phyloP scores from a whole-genome alignment of 495 filamentous ascomycete genomes.

The Acidiella bohemica region DNA sequence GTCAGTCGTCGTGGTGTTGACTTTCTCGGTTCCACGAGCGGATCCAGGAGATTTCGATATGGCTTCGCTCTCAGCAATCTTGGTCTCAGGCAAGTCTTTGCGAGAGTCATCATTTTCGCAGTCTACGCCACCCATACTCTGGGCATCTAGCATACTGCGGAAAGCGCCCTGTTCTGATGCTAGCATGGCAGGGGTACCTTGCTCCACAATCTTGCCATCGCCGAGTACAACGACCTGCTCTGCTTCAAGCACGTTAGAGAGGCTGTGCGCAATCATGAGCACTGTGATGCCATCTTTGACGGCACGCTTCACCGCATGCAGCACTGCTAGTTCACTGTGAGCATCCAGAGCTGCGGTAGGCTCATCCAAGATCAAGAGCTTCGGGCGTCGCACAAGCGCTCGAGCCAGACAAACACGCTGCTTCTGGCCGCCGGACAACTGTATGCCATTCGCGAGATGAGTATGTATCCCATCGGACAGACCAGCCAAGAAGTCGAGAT shows the following conservation, averaged over 20 bases:
- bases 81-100: background rate
- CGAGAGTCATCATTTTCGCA: background rate
- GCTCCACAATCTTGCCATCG: slow-evolving; percentile 79
- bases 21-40: background rate
- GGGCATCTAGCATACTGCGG: slow-evolving; percentile 25
- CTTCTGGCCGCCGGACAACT: slow-evolving; percentile 91
- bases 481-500: slow-evolving; percentile 88
- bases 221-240: slow-evolving; percentile 80
- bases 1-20: background rate
- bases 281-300: slow-evolving; percentile 78
- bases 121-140: background rate
- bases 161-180: slow-evolving; percentile 8
- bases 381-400: slow-evolving; percentile 83
- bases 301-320: slow-evolving; percentile 68
- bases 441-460: slow-evolving; percentile 77
- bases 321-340: slow-evolving; percentile 87
- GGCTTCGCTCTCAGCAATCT: background rate
- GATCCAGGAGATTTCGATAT: background rate
- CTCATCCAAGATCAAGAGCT: slow-evolving; percentile 92
- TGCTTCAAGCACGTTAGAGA: slow-evolving; percentile 87
- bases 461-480: slow-evolving; percentile 92
- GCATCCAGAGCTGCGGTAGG: slow-evolving; percentile 64
- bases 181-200: slow-evolving; percentile 41
- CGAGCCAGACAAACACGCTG: slow-evolving; percentile 94
- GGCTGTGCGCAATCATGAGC: slow-evolving; percentile 86